Conservation (phyloP, 495 filamentous ascomycete genomes). For the Ascobolus immersus region DNA sequence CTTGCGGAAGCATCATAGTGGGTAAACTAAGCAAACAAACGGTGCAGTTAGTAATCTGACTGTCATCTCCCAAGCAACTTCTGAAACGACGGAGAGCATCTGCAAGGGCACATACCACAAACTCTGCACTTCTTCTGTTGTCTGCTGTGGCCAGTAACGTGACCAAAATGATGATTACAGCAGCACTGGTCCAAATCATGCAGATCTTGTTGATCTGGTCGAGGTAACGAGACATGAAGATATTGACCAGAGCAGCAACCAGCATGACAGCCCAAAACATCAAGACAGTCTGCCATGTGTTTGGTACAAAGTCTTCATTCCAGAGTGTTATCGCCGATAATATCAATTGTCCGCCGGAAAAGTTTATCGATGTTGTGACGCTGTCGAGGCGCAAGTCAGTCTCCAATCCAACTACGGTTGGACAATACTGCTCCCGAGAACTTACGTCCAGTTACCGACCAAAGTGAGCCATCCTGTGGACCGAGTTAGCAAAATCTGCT, state of each 20-base stretch:
- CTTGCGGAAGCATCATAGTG: slow-evolving; percentile 32
- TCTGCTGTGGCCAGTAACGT: slow-evolving; percentile 33
- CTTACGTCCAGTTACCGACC: slow-evolving; percentile 25
- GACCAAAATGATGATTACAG: slow-evolving; percentile 34
- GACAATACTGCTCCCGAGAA: neutral
- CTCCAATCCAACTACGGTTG: neutral
- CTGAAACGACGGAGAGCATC: too few species aligned
- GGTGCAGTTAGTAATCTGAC: too few species aligned
- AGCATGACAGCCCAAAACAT: slow-evolving; percentile 41
- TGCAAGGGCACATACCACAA: too few species aligned
- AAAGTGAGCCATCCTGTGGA: slow-evolving; percentile 22
- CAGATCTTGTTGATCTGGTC: slow-evolving; percentile 43
- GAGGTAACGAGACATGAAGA: slow-evolving; percentile 30
- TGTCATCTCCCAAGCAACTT: too few species aligned
- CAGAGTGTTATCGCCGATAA: slow-evolving; percentile 35
- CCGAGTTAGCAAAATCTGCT: neutral
- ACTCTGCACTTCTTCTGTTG: slow-evolving; percentile 24
- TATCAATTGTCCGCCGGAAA: slow-evolving; percentile 32
- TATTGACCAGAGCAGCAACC: slow-evolving; percentile 30
- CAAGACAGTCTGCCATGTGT: slow-evolving; percentile 34
- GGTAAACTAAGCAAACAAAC: too few species aligned
- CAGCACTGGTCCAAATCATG: slow-evolving; percentile 37
- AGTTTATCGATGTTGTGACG: slow-evolving; percentile 25
- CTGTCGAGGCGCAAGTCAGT: neutral
- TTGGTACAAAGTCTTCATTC: slow-evolving; percentile 35